A percentile compares a stretch with the other conserved stretches of the same genome.
Conservation (phyloP, 1,284 basidiomycete species). For the Erythrobasidium hasegawianum region DNA sequence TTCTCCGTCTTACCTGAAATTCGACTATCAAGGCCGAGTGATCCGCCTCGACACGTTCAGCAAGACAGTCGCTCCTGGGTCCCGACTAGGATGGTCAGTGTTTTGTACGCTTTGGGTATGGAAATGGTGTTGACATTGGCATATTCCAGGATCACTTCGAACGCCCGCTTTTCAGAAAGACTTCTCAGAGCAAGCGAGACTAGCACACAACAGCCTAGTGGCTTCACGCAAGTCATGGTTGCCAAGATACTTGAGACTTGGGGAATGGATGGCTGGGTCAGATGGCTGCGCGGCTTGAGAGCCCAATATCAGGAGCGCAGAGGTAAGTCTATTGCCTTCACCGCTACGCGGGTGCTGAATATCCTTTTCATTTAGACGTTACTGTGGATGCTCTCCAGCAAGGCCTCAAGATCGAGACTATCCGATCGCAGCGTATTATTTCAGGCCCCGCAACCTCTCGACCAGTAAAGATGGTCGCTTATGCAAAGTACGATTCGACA, state of each 20-base stretch:
- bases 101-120: too few species aligned
- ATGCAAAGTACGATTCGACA: constrained; percentile 32
- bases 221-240: constrained; percentile 64
- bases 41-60: constrained; percentile 75
- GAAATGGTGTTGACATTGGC: too few species aligned
- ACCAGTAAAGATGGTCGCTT: constrained; percentile 19
- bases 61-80: constrained; percentile 52
- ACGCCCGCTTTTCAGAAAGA: constrained; percentile 65
- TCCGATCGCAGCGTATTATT: neutral
- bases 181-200: constrained; percentile 71
- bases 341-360: too few species aligned
- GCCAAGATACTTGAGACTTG: constrained; percentile 62
- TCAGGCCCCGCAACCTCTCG: neutral
- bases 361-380: too few species aligned
- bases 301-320: constrained; percentile 53
- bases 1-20: constrained; percentile 66
- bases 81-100: constrained; percentile 15
- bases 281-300: constrained; percentile 65
- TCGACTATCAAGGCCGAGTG: constrained; percentile 73
- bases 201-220: constrained; percentile 67
- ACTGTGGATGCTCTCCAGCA: constrained; percentile 24
- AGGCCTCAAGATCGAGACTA: constrained; percentile 28
- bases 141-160: constrained; percentile 72
- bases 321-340: neutral
- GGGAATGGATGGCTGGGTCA: constrained; percentile 65